Percentiles rank a stretch among this genome's conserved stretches.
These are phyloP conservation scores for Dillenia suffruticosa DNA, from an alignment of 164 flowering plant species.

Conservation along the genomic window DNA sequence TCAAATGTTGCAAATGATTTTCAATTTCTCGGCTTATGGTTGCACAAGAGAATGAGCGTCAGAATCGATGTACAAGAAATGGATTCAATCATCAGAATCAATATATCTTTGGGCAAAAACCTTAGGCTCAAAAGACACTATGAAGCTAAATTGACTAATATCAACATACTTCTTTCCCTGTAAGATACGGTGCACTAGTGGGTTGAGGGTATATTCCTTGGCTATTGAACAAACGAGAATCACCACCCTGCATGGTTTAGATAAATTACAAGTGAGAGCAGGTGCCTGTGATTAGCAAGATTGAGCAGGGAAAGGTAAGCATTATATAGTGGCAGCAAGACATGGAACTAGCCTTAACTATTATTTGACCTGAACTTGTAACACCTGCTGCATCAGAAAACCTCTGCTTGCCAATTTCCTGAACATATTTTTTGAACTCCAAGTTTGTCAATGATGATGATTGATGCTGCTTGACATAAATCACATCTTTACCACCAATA, in stretches of 20 bases:
- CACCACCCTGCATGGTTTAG: constrained; percentile 36
- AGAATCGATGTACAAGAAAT: constrained; percentile 2
- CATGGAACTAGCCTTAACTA: constrained; percentile 54
- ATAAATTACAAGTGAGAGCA: no score
- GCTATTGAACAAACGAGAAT: constrained; percentile 54
- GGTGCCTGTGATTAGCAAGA: no score
- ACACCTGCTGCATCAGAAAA: constrained; percentile 44
- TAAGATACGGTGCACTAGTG: constrained; percentile 42
- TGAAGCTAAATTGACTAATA: not conserved
- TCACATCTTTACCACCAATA: constrained; percentile 81
- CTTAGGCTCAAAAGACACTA: not conserved
- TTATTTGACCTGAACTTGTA: constrained; percentile 52
- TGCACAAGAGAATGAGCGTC: constrained; percentile 2
- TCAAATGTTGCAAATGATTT: constrained; percentile 5
- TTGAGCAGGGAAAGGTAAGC: no score
- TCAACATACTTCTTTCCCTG: constrained; percentile 68
- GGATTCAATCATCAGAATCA: not conserved
- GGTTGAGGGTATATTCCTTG: constrained; percentile 90
- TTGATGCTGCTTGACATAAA: constrained; percentile 69
- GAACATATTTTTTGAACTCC: constrained; percentile 70
- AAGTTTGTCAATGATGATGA: constrained; percentile 56
- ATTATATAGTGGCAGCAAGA: not conserved
- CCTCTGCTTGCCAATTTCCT: constrained; percentile 70
- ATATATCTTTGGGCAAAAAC: not conserved
- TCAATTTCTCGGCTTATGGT: constrained; percentile 3